Evolutionary conservation across 345 rosid species (phyloP).

Genomic region (Atalantia buxifolia): DNA sequence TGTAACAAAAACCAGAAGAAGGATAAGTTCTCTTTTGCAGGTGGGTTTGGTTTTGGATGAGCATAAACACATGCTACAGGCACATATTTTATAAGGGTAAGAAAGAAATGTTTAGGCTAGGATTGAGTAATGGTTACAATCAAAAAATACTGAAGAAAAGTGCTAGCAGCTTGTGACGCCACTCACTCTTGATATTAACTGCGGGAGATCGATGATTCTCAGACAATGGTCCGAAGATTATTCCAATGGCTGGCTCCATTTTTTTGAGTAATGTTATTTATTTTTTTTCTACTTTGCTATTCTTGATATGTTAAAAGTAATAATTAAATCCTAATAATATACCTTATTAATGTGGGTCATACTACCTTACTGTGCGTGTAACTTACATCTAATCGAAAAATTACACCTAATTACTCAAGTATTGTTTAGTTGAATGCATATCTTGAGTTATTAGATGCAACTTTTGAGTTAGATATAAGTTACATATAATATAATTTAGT

Average conservation of each 20-base stretch:
- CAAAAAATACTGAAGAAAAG: neutral
- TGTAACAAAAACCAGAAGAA: neutral
- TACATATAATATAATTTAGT: no score
- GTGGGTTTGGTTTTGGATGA: conserved; percentile 23
- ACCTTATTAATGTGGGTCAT: no score
- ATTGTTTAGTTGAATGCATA: no score
- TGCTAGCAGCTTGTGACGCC: conserved; percentile 31
- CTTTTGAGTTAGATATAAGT: no score
- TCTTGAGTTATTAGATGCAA: no score
- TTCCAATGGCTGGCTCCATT: conserved; percentile 4
- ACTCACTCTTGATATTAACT: conserved; percentile 26
- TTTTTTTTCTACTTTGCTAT: no score
- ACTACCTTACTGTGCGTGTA: no score
- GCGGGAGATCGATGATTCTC: conserved; percentile 4
- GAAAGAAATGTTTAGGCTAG: conserved; percentile 13
- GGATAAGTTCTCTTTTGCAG: neutral
- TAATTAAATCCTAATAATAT: no score
- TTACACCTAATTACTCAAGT: accelerated
- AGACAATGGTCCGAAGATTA: neutral
- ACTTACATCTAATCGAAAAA: no score
- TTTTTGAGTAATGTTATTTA: conserved; percentile 1
- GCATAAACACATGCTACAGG: neutral
- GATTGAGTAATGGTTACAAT: conserved; percentile 25
- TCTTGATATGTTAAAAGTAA: no score
- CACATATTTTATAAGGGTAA: conserved; percentile 17